These are phyloP conservation scores for Globisporangium emineosum DNA, from an alignment of 352 stramenopile species.

Conservation along the genomic window DNA sequence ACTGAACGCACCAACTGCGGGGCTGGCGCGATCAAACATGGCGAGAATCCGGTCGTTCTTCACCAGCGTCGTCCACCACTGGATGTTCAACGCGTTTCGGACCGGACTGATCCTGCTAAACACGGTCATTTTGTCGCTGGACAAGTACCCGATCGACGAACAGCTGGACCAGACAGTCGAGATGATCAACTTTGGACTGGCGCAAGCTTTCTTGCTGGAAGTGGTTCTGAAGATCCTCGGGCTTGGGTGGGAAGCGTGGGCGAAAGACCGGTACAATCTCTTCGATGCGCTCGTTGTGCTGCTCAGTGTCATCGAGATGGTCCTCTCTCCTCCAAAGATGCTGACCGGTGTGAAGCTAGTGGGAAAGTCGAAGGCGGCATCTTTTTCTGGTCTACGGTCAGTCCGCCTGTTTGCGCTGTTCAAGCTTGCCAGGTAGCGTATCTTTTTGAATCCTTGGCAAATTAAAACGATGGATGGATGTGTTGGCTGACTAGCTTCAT, in stretches of 20 bases:
- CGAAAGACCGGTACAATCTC: slow-evolving; percentile 65
- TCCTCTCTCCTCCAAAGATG: slow-evolving; percentile 43
- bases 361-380: slow-evolving; percentile 24
- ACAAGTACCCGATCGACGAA: slow-evolving; percentile 65
- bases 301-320: slow-evolving; percentile 35
- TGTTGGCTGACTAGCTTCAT: not conserved
- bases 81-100: slow-evolving; percentile 51
- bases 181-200: slow-evolving; percentile 60
- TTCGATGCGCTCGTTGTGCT: slow-evolving; percentile 72
- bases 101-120: slow-evolving; percentile 79
- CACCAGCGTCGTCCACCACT: slow-evolving; percentile 35
- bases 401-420: slow-evolving; percentile 88
- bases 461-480: not conserved
- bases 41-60: slow-evolving; percentile 22
- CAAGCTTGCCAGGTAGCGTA: slow-evolving; percentile 74
- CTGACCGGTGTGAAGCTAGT: slow-evolving; percentile 13
- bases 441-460: too few species aligned
- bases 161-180: slow-evolving; percentile 40
- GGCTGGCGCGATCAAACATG: slow-evolving; percentile 10
- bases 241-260: slow-evolving; percentile 54
- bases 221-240: slow-evolving; percentile 70
- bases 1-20: not conserved
- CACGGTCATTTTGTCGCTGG: slow-evolving; percentile 78
- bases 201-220: slow-evolving; percentile 51
- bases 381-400: slow-evolving; percentile 81